Evolutionary conservation across 768 basidiomycete species (phyloP).

Genomic region (Tulasnella calospora): DNA sequence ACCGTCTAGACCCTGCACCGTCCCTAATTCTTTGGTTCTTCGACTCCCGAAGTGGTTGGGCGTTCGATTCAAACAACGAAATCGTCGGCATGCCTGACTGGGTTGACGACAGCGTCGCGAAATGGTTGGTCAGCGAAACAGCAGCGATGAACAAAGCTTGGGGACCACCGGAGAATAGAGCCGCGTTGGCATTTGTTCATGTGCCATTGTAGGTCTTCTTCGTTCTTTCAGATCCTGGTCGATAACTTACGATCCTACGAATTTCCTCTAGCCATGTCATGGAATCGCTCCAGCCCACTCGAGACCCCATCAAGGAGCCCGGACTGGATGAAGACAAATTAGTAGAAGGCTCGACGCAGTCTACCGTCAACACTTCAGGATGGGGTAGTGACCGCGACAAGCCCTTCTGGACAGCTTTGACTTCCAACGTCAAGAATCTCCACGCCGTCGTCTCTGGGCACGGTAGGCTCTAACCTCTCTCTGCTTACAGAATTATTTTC

Average conservation of each 20-base stretch:
- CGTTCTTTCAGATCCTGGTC: background rate
- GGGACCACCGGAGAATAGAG: conserved; percentile 51
- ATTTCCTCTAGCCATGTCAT: conserved; percentile 17
- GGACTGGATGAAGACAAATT: conserved; percentile 43
- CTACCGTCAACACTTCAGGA: conserved; percentile 40
- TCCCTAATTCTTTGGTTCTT: conserved; percentile 69
- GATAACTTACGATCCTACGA: conserved; percentile 32
- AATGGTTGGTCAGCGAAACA: conserved; percentile 56
- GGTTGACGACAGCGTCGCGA: conserved; percentile 59
- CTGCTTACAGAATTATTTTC: background rate
- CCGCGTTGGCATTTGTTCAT: conserved; percentile 66
- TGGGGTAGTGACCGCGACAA: conserved; percentile 45
- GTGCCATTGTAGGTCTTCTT: conserved; percentile 56
- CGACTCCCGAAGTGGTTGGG: conserved; percentile 64
- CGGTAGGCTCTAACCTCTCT: conserved; percentile 40
- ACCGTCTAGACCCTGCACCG: conserved; percentile 44
- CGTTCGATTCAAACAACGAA: conserved; percentile 39
- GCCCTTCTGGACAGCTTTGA: conserved; percentile 60
- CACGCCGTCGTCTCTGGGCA: conserved; percentile 68
- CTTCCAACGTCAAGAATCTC: conserved; percentile 55
- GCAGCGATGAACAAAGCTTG: conserved; percentile 51
- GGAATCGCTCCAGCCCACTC: conserved; percentile 34
- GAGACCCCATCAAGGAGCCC: conserved; percentile 43
- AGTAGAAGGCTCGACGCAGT: conserved; percentile 56
- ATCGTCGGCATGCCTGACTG: conserved; percentile 54